Evolutionary conservation across 192 early-diverging fungal genomes (phyloP), one percentile per base, ranked within the genome.

Genomic region (Coemansia sp.): DNA sequence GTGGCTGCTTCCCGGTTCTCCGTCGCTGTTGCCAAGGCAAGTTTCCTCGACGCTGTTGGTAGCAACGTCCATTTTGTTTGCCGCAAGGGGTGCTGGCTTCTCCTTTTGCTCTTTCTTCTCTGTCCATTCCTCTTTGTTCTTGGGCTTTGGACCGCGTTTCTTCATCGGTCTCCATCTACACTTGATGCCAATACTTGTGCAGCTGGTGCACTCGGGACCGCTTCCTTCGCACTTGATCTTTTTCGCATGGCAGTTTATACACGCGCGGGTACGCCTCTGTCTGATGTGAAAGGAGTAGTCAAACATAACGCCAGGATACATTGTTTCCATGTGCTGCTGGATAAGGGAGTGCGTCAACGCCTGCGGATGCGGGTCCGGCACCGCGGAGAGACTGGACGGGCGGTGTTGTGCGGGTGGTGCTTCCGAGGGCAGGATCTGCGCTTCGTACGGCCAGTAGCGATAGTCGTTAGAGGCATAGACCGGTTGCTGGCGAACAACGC

Each of bases 71-170:
- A 33, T 32, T 9, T 8, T 36, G 5, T 57, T 20, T 35, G 29
- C 33, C n/a, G 33, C n/a, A 17, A 35, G 5, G n/a, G 55, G 6
- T 1, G 17, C 2, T 3, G 33, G 8, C 14, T 19, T n/a, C 9
- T 57, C 33, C 33, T 35, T 17, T 22, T 10, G 49, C 9, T 52
- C 49, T 9, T 65, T n/a, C 33, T 22, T 38, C 48, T 43, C 34
- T 45, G 17, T 29, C 36, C 23, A n/a, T 9, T 36, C 49, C 23
- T 52, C 49, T 43, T 60, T 60, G 41, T 1, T 11, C 14, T 65
- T 77, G n/a, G 75, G 75, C 48, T 78, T 78, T 19, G 75, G 76
- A n/a, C 76, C 76, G 17, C 76, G 76, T 60, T 78, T 78, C 36
- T 69, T 78, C 67, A 65, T 78, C 11, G 69, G 76, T 45, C 65